Conservation (phyloP, 495 filamentous ascomycete species). For the Penicillium parvum region DNA sequence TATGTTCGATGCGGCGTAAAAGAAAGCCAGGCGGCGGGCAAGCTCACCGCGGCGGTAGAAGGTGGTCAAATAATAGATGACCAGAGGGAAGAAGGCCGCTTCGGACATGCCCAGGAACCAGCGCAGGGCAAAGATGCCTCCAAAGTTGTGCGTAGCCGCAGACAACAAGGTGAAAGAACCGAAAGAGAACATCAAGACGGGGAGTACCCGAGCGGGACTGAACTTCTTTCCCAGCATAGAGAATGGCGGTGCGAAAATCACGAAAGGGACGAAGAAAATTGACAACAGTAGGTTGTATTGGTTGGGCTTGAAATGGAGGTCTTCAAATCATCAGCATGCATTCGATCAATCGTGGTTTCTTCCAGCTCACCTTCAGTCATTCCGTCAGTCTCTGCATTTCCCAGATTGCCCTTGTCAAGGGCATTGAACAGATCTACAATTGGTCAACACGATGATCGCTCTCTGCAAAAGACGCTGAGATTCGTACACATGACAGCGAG, state of each 20-base stretch:
- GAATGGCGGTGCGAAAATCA: constrained; percentile 57
- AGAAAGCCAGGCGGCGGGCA: constrained; percentile 67
- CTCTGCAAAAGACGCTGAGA: not conserved
- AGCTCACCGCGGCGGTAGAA: constrained; percentile 74
- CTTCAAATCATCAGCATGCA: constrained; percentile 19
- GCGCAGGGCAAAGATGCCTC: constrained; percentile 53
- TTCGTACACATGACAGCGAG: constrained; percentile 58
- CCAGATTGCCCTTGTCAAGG: constrained; percentile 61
- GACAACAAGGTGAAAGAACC: constrained; percentile 54
- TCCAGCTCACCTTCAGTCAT: constrained; percentile 36
- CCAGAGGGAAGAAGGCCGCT: constrained; percentile 66
- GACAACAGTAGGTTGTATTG: constrained; percentile 66
- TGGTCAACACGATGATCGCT: not conserved
- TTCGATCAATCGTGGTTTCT: not conserved
- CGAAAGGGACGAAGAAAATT: constrained; percentile 72
- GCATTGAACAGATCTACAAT: constrained; percentile 51
- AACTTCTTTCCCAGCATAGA: constrained; percentile 64
- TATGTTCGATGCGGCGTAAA: constrained; percentile 69
- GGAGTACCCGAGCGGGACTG: constrained; percentile 55
- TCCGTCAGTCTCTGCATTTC: constrained; percentile 64
- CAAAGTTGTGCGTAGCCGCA: constrained; percentile 53
- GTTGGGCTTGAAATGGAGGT: constrained; percentile 51
- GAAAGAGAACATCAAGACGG: constrained; percentile 62
- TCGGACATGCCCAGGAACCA: constrained; percentile 63
- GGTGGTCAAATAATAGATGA: constrained; percentile 52